A percentile compares a stretch with the other conserved stretches of the same genome.
Conservation (phyloP, 106 monocot species). For the Apostasia ramifera region DNA sequence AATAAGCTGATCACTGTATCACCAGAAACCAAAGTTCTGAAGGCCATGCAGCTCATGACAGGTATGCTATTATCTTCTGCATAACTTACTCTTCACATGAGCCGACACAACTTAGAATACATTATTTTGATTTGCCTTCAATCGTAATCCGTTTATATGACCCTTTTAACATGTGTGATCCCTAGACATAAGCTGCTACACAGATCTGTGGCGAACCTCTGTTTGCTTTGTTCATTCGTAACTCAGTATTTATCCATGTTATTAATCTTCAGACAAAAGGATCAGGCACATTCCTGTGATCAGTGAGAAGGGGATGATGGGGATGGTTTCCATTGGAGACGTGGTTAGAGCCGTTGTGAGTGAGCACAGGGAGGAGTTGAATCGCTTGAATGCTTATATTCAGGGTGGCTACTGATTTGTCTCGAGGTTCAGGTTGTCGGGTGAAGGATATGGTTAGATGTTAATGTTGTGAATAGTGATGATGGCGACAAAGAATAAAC, state of each 20-base stretch:
- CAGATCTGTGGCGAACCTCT: neutral
- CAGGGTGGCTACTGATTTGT: conserved; percentile 63
- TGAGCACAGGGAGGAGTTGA: conserved; percentile 86
- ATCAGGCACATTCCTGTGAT: conserved; percentile 96
- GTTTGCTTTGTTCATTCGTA: no score
- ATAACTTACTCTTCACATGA: neutral
- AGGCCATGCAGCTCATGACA: conserved; percentile 99
- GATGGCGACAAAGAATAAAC: conserved; percentile 6
- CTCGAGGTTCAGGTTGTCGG: neutral
- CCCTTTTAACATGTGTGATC: no score
- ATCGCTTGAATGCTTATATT: conserved; percentile 83
- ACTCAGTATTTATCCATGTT: neutral
- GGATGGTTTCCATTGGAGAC: conserved; percentile 97
- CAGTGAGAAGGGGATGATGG: conserved; percentile 58
- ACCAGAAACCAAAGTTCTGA: conserved; percentile 82
- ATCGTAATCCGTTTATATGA: neutral
- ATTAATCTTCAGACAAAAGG: conserved; percentile 51
- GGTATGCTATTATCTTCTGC: conserved; percentile 21
- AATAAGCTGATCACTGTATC: conserved; percentile 94
- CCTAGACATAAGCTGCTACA: neutral
- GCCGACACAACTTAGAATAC: neutral
- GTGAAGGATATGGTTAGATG: neutral
- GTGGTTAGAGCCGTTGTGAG: conserved; percentile 89
- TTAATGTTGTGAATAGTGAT: neutral
- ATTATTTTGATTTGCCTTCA: neutral